Base-by-base conservation (phyloP, 2,329 filamentous ascomycete species). In the Colletotrichum lini region DNA sequence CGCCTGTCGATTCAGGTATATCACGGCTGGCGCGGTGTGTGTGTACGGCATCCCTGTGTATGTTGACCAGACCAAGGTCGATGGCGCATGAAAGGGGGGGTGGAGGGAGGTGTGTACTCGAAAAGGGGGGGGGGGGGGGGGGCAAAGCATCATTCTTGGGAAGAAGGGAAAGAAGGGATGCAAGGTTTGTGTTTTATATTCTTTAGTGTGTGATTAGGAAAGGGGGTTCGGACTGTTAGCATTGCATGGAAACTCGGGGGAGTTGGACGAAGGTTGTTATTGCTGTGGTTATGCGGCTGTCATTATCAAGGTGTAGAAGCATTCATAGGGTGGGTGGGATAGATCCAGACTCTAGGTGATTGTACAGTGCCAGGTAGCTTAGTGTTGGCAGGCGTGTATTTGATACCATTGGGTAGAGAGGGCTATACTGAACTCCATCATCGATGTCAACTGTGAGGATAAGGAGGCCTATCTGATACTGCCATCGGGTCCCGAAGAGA, bases 31-130 rank as follows among this genome's bases (percentile, higher is more conserved):
- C 13, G 95, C 96, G 47, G 94, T 96, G 30, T 95, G 96, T 74
- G 92, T 98, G 64, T 99, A 98, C 84, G 96, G 96, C 18, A 92
- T 99, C 79, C 96, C 96, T 40, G 94, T 98, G 73, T 98, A 95
- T 82, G 86, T 98, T 74, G 82, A 81, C 58, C 78, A 78, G 71
- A 77, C 73, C 64, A 57, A 71, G 57, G 57, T n/a, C 68, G 45
- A 57, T 2, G 44, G 23, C 44, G 56, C 50, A 10, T 67, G 42
- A 67, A 7, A 8, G 13, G 50, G 50, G 30, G 4, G 6, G 42
- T 15, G n/a, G 30, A 26, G 9, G 2, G 35, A 38, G 35, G 60
- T 54, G 23, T 63, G 23, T 15, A 53, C 4, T 45, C 9, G 16
- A 23, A 74, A 74, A 60, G 74, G 23, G 44, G 26, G 26, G 4